A percentile compares a stretch with the other conserved stretches of the same genome.
phyloP scores from a whole-genome alignment of 352 stramenopile genomes.

The Pythium sukuiense region DNA sequence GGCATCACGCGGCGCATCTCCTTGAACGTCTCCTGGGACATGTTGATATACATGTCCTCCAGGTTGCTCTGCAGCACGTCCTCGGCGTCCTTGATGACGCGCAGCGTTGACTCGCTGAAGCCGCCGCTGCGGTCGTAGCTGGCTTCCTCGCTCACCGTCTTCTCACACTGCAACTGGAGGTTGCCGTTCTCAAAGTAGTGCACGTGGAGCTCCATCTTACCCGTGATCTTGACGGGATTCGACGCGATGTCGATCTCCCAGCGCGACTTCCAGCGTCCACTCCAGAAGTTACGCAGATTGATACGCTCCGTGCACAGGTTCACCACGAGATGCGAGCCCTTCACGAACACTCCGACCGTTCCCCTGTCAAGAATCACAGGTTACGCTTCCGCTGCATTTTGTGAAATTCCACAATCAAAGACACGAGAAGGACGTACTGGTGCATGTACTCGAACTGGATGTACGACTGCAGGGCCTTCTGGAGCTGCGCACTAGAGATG shows the following conservation, averaged over 20 bases:
- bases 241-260: slow-evolving; percentile 71
- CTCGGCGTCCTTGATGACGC: slow-evolving; percentile 80
- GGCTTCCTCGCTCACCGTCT: slow-evolving; percentile 58
- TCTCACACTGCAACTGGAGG: slow-evolving; percentile 88
- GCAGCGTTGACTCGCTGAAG: slow-evolving; percentile 64
- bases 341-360: slow-evolving; percentile 77
- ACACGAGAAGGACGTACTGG: slow-evolving; percentile 32
- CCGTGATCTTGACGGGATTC: slow-evolving; percentile 47
- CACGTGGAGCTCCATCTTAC: slow-evolving; percentile 82
- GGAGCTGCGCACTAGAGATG: slow-evolving; percentile 37
- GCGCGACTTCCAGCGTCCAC: slow-evolving; percentile 77
- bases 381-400: neutral
- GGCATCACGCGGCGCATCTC: slow-evolving; percentile 94
- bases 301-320: slow-evolving; percentile 84
- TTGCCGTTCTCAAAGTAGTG: slow-evolving; percentile 98
- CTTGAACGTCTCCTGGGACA: slow-evolving; percentile 94
- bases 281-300: slow-evolving; percentile 91
- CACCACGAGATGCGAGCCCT: slow-evolving; percentile 62
- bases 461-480: slow-evolving; percentile 80
- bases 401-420: neutral
- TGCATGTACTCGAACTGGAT: slow-evolving; percentile 86
- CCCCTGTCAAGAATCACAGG: slow-evolving; percentile 36
- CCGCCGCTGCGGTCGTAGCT: slow-evolving; percentile 37
- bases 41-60: slow-evolving; percentile 95
- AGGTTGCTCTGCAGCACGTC: slow-evolving; percentile 87